Percentiles rank a stretch among this genome's conserved stretches.
These are phyloP conservation scores for Pyrus communis DNA, from an alignment of 306 rosid genomes.

Conservation along the genomic window DNA sequence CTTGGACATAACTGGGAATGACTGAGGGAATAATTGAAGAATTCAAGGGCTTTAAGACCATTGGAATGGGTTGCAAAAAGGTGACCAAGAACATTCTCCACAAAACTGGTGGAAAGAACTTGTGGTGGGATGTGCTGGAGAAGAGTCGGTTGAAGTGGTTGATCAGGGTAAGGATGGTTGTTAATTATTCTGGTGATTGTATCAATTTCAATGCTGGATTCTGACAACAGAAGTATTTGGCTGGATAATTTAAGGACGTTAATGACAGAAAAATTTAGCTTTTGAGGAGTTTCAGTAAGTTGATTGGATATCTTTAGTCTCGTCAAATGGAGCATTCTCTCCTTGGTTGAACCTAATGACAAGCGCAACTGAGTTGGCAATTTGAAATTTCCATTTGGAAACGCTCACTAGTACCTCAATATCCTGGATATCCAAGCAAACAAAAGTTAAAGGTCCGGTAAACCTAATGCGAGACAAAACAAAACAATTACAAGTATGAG, in stretches of 20 bases:
- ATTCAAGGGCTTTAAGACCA: conserved; percentile 80
- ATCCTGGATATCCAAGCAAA: conserved; percentile 14
- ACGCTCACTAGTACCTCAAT: not conserved
- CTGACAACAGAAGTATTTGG: not conserved
- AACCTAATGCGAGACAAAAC: not conserved
- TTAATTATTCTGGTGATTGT: conserved; percentile 53
- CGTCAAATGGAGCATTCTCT: conserved; percentile 23
- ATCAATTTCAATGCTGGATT: conserved; percentile 27
- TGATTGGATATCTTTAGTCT: conserved; percentile 16
- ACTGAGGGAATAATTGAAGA: conserved; percentile 49
- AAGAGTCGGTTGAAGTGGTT: conserved; percentile 65
- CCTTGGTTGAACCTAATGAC: not conserved
- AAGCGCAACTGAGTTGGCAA: not conserved
- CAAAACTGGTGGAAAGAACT: conserved; percentile 32
- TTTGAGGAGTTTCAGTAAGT: conserved; percentile 8
- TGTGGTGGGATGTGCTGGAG: conserved; percentile 40
- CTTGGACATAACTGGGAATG: conserved; percentile 35
- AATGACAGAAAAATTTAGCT: conserved; percentile 13
- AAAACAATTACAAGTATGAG: not conserved
- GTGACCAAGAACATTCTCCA: conserved; percentile 50
- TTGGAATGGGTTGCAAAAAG: conserved; percentile 76
- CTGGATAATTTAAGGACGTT: conserved; percentile 14
- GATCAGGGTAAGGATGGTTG: conserved; percentile 64
- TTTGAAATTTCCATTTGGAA: not conserved
- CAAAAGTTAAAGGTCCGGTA: not conserved